phyloP scores from a whole-genome alignment of 2,329 filamentous ascomycete species.

The Pseudogymnoascus sp. region DNA sequence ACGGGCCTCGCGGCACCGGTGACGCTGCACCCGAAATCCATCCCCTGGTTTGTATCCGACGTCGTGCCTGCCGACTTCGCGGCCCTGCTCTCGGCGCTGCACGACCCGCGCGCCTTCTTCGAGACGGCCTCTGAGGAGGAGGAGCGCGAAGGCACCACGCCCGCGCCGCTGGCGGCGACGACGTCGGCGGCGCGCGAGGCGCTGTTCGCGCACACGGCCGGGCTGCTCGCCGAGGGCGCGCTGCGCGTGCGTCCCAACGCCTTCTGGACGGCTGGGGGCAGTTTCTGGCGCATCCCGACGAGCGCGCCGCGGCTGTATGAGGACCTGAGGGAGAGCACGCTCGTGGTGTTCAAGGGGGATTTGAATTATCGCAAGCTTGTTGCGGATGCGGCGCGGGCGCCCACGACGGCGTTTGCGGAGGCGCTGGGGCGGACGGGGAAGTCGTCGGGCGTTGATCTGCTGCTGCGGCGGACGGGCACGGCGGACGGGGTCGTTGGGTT shows the following conservation, averaged over 20 bases:
- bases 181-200: conserved; percentile 63
- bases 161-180: conserved; percentile 57
- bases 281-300: conserved; percentile 79
- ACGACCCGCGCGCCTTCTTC: conserved; percentile 72
- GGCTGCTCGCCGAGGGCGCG: conserved; percentile 75
- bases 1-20: conserved; percentile 80
- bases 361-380: conserved; percentile 93
- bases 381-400: conserved; percentile 77
- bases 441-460: conserved; percentile 72
- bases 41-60: conserved; percentile 98
- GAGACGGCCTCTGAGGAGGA: conserved; percentile 65
- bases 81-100: conserved; percentile 74
- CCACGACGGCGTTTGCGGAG: conserved; percentile 76
- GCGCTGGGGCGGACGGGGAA: conserved; percentile 83
- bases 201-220: conserved; percentile 75
- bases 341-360: conserved; percentile 96
- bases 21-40: conserved; percentile 85
- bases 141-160: conserved; percentile 47
- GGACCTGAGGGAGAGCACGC: conserved; percentile 74
- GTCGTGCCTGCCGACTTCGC: conserved; percentile 81
- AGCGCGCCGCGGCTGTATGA: conserved; percentile 61
- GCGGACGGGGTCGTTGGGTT: conserved; percentile 91
- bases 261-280: conserved; percentile 86
- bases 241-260: conserved; percentile 74
- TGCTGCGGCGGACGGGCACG: conserved; percentile 91